phyloP scores from a whole-genome alignment of 78 protist genomes.

The Anaeramoeba ignava region DNA sequence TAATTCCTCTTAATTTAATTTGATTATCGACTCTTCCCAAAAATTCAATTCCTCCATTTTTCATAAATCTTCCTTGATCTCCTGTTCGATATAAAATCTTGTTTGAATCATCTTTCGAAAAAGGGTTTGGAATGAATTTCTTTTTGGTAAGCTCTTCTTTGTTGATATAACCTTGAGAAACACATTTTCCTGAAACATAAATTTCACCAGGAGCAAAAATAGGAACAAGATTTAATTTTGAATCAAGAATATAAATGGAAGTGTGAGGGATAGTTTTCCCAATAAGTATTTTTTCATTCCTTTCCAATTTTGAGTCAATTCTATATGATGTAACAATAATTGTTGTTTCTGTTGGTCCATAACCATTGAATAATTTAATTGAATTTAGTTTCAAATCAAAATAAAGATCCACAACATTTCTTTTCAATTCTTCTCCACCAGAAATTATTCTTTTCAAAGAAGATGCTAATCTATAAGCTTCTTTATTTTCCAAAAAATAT shows the following conservation, averaged over 20 bases:
- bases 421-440: conserved; percentile 13
- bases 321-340: neutral
- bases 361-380: neutral
- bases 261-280: neutral
- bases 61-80: conserved; percentile 19
- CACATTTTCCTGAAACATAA: neutral
- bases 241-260: neutral
- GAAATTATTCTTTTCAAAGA: conserved; percentile 1
- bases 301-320: neutral
- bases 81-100: conserved; percentile 31
- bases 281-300: neutral
- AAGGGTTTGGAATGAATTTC: conserved; percentile 8
- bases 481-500: neutral
- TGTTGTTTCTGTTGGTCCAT: neutral
- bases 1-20: conserved; percentile 29
- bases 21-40: conserved; percentile 28
- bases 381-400: neutral
- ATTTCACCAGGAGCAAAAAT: neutral
- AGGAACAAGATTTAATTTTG: neutral
- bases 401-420: neutral
- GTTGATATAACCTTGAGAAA: neutral
- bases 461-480: neutral
- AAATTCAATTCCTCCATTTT: conserved; percentile 16
- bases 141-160: neutral
- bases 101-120: neutral